Conservation (phyloP, 805 yeast species). For the Cyberlindnera saturnus region DNA sequence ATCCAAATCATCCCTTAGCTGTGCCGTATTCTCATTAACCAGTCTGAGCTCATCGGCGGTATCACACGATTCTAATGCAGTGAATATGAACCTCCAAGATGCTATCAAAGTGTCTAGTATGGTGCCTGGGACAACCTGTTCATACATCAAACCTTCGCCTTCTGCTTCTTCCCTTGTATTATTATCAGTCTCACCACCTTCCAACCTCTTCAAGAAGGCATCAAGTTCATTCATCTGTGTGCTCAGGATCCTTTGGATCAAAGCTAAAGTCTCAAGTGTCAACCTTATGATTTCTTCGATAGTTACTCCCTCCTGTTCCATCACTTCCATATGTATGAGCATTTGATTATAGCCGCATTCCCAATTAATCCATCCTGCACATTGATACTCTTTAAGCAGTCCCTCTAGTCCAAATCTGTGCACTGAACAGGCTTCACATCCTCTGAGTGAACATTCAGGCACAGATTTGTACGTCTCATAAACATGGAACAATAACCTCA, state of each 20-base stretch:
- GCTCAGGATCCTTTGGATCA: slow-evolving; percentile 10
- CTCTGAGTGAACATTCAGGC: slow-evolving; percentile 24
- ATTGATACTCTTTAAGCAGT: slow-evolving; percentile 13
- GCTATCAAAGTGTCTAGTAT: slow-evolving; percentile 16
- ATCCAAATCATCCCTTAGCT: slow-evolving; percentile 3
- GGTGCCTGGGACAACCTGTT: slow-evolving; percentile 20
- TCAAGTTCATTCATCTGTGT: slow-evolving; percentile 17
- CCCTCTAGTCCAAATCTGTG: slow-evolving; percentile 1
- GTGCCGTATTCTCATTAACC: slow-evolving; percentile 2
- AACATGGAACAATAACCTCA: slow-evolving; percentile 54
- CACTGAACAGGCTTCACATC: slow-evolving; percentile 23
- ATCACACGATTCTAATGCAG: slow-evolving; percentile 11
- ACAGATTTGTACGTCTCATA: slow-evolving; percentile 47
- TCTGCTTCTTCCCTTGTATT: slow-evolving; percentile 6
- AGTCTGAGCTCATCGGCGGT: slow-evolving; percentile 10
- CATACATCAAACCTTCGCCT: slow-evolving; percentile 14
- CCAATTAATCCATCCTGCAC: slow-evolving; percentile 22
- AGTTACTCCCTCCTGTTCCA: slow-evolving; percentile 5
- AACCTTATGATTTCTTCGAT: background rate
- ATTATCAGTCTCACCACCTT: slow-evolving; percentile 10
- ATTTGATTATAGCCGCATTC: slow-evolving; percentile 22
- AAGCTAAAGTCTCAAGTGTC: slow-evolving; percentile 3
- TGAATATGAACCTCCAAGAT: slow-evolving; percentile 7
- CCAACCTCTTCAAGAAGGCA: slow-evolving; percentile 11
- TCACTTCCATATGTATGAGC: slow-evolving; percentile 14